Evolutionary conservation across 2,329 filamentous ascomycete genomes (phyloP).

Genomic region (Ophiostoma populinum): DNA sequence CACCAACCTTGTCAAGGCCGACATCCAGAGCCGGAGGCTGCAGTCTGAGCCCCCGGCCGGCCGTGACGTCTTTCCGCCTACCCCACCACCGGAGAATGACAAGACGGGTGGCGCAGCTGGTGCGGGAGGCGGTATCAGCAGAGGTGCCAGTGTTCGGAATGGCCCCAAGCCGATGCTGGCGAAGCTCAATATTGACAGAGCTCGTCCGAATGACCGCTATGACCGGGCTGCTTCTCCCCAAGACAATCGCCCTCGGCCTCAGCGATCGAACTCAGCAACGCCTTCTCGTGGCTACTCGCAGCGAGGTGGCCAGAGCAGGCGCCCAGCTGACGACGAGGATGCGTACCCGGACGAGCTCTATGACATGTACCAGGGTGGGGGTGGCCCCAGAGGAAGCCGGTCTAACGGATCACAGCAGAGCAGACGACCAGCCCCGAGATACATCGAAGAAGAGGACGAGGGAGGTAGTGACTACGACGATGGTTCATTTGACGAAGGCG

Average conservation of each 20-base stretch:
- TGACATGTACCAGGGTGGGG: slow-evolving; percentile 34
- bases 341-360: slow-evolving; percentile 56
- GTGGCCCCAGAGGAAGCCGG: slow-evolving; percentile 23
- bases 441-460: slow-evolving; percentile 67
- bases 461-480: slow-evolving; percentile 57
- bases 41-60: slow-evolving; percentile 69
- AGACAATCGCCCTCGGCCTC: slow-evolving; percentile 19
- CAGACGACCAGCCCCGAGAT: slow-evolving; percentile 31
- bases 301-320: slow-evolving; percentile 18
- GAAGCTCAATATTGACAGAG: slow-evolving; percentile 44
- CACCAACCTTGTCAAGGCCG: slow-evolving; percentile 80
- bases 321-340: slow-evolving; percentile 38
- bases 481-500: slow-evolving; percentile 53
- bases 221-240: slow-evolving; percentile 34
- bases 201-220: slow-evolving; percentile 34
- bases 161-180: slow-evolving; percentile 43
- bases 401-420: slow-evolving; percentile 16
- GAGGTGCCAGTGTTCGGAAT: slow-evolving; percentile 43
- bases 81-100: slow-evolving; percentile 86
- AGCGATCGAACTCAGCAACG: slow-evolving; percentile 26
- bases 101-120: slow-evolving; percentile 24
- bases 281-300: slow-evolving; percentile 27
- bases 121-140: slow-evolving; percentile 21
- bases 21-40: slow-evolving; percentile 61
- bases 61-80: slow-evolving; percentile 85